Evolutionary conservation across 371 early-diverging fungal genomes (phyloP).

Genomic region (Mucor ambiguus): DNA sequence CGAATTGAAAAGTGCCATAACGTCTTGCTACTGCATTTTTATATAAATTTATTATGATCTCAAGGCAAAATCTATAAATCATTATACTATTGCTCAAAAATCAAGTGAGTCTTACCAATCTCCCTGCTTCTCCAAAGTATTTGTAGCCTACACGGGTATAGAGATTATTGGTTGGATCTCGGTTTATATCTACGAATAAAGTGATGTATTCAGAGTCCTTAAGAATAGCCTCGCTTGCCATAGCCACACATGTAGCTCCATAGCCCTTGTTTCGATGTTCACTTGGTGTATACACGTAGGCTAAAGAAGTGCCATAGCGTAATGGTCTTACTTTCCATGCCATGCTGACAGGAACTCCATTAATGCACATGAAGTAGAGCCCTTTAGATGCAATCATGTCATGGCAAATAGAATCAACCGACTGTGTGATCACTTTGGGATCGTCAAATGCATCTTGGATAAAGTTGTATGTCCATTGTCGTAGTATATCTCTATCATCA

Average conservation of each 20-base stretch:
- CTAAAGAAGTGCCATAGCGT: constrained; percentile 14
- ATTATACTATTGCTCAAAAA: background rate
- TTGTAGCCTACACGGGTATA: constrained; percentile 15
- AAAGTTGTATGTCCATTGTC: background rate
- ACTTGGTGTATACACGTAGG: constrained; percentile 18
- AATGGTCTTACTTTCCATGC: constrained; percentile 20
- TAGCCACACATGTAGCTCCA: constrained; percentile 13
- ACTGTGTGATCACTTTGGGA: background rate
- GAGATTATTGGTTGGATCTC: constrained; percentile 9
- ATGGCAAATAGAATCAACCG: background rate
- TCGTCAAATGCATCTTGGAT: background rate
- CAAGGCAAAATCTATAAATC: no score
- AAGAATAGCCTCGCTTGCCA: constrained; percentile 12
- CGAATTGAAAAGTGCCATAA: no score
- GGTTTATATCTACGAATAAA: constrained; percentile 4
- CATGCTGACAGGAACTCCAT: constrained; percentile 20
- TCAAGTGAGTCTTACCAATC: background rate
- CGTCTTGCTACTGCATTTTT: no score
- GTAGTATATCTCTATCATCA: background rate
- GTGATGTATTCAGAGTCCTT: constrained; percentile 14
- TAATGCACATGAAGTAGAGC: background rate
- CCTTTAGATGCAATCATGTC: background rate
- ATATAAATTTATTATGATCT: no score
- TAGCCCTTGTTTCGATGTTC: constrained; percentile 11
- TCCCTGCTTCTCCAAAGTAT: constrained; percentile 5